Percentiles rank a stretch among this genome's conserved stretches.
Conservation (phyloP, 495 filamentous ascomycete species). For the Venustampulla echinocandica region DNA sequence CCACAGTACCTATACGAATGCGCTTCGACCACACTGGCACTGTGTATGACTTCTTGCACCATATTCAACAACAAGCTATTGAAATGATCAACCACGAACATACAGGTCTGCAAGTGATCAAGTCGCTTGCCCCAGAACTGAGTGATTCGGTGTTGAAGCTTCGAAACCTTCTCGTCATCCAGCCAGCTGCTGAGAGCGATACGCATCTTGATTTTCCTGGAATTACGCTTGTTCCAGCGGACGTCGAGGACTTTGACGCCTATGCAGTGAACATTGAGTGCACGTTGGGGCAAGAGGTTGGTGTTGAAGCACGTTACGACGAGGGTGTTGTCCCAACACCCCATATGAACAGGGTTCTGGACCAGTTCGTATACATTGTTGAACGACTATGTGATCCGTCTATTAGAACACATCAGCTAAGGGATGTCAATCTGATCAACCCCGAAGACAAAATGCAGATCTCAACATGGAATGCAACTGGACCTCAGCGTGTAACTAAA, state of each 20-base stretch:
- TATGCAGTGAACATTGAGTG: not conserved
- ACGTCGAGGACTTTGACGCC: not conserved
- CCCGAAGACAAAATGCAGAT: not conserved
- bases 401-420: not conserved
- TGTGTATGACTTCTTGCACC: not conserved
- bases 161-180: not conserved
- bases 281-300: not conserved
- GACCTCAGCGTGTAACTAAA: not conserved
- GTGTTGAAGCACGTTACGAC: not conserved
- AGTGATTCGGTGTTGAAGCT: not conserved
- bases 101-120: not conserved
- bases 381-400: not conserved
- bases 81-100: not conserved
- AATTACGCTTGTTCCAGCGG: not conserved
- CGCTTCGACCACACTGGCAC: not conserved
- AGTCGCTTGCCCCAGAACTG: not conserved
- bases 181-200: not conserved
- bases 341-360: not conserved
- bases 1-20: not conserved
- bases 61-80: not conserved
- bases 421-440: not conserved
- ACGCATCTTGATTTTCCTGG: not conserved
- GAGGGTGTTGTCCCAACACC: not conserved
- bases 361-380: not conserved
- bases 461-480: not conserved